Evolutionary conservation across 2,329 filamentous ascomycete species (phyloP), one percentile per base, ranked within the genome.

Genomic region (Verticillium nonalfalfae): DNA sequence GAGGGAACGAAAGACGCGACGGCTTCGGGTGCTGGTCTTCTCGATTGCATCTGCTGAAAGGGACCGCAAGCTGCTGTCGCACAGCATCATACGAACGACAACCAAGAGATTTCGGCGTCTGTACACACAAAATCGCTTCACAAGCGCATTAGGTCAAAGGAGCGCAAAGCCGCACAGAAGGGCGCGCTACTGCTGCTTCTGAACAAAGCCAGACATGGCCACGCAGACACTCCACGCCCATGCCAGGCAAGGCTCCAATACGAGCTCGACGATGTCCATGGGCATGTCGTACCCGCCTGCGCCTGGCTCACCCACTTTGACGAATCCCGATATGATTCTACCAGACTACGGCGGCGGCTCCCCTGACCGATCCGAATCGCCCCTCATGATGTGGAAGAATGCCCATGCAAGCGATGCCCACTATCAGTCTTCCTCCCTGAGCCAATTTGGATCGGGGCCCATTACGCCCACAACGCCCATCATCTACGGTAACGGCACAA

Each of bases 261-360:
- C 65, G 67, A 69, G 61, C 71, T 72, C 59, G 68, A 71, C 40
- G 36, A 59, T 59, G 31, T 59, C 58, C 31, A 14, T 58, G 18
- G 57, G 57, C 31, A 52, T 73, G 65, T 71, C 74, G 39, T 81
- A 83, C 67, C 74, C 78, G 18, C 71, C 80, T 55, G 75, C 81
- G 62, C 87, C 90, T 65, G 86, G 86, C 13, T 96, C 91, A 63
- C 93, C 93, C 56, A 96, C 93, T 2, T 79, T 97, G 69, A 96
- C 92, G 61, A 96, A 97, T 74, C 92, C 93, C 59, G 93, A 96
- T 73, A 93, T 97, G 91, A 96, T 97, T 69, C 79, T 97, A 59
- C 93, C 93, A 63, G 87, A 90, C 72, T 87, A 88, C 70, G 85
- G 86, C 66, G 66, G 79, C 73, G 73, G 79, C 73, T 75, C 81